Evolutionary conservation across 2,329 filamentous ascomycete genomes (phyloP), one percentile per base, ranked within the genome.

Genomic region (Penicillium sp.): DNA sequence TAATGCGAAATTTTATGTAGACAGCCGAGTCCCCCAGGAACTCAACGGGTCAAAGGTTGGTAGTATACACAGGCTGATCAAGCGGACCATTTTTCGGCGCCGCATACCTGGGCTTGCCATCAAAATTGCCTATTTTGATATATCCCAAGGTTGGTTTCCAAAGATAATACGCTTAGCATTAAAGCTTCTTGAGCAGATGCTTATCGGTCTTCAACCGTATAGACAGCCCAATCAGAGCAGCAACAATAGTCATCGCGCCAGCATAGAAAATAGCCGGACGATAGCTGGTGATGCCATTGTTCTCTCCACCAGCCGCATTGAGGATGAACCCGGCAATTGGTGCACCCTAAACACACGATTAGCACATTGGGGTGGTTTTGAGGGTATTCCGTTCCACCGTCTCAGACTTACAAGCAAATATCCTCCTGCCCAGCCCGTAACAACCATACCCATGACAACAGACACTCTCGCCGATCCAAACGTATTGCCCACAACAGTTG

Each of bases 261-360:
- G 83, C 83, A 61, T 85, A 86, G 65, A 82, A 85, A 67, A 87
- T 87, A 1, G 84, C 83, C 0, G 83, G 82, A 16, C 82, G 75
- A 59, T 83, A 87, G 0, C 83, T 80, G 21, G 78, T 69, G 1
- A 84, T 67, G 0, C 80, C 80, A 3, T 68, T 70, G 0, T 78
- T 69, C 14, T 78, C 72, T 10, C 81, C 81, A 5, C 83, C 82
- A 32, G 81, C 81, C 0, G 81, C 81, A 51, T 79, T 77, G 0
- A 87, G 72, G 1, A 87, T 72, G 54, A 83, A 85, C 9, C 83
- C 83, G 2, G 84, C 83, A 57, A 87, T 85, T 0, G 84, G 84
- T 0, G 79, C 76, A 1, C 82, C 81, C 77, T 79, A 40, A 4
- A 22, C 14, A 29, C 5, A 13, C 13, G 8, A 21, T 41, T 5